Percentiles rank a stretch among this genome's conserved stretches.
phyloP scores from a whole-genome alignment of 2,329 filamentous ascomycete genomes.

The Penicillium sp. region DNA sequence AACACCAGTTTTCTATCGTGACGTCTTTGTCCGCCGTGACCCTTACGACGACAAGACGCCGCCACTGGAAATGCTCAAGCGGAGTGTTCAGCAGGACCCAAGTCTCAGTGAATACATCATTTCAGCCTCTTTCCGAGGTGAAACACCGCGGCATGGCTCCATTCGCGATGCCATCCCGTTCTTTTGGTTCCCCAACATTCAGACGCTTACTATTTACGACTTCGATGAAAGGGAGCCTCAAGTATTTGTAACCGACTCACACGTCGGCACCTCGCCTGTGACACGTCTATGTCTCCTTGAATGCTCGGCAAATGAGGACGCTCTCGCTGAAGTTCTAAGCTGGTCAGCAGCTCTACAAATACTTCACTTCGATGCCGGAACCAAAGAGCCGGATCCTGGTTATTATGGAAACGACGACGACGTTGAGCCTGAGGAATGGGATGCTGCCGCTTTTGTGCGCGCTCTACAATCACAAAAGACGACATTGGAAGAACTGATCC shows the following conservation, averaged over 20 bases:
- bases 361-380: slow-evolving; percentile 13
- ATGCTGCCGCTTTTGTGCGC: slow-evolving; percentile 13
- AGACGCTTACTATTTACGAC: slow-evolving; percentile 1
- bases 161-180: not conserved
- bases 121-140: slow-evolving; percentile 5
- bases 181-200: slow-evolving; percentile 5
- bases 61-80: slow-evolving; percentile 2
- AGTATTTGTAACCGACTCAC: slow-evolving; percentile 2
- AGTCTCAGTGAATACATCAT: slow-evolving; percentile 1
- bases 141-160: not conserved
- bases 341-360: slow-evolving; percentile 13
- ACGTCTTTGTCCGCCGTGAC: slow-evolving; percentile 3
- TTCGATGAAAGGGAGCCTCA: slow-evolving; percentile 5
- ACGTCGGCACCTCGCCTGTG: slow-evolving; percentile 9
- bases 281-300: slow-evolving; percentile 6
- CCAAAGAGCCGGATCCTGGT: not conserved
- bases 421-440: slow-evolving; percentile 3
- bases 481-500: slow-evolving; percentile 5
- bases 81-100: not conserved
- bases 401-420: not conserved
- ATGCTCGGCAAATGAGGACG: slow-evolving; percentile 14
- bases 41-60: not conserved
- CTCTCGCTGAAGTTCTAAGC: slow-evolving; percentile 12
- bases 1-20: slow-evolving; percentile 4
- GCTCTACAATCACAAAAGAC: slow-evolving; percentile 6